These are phyloP conservation scores for Rubus idaeus DNA, from an alignment of 306 rosid genomes.

Conservation along the genomic window DNA sequence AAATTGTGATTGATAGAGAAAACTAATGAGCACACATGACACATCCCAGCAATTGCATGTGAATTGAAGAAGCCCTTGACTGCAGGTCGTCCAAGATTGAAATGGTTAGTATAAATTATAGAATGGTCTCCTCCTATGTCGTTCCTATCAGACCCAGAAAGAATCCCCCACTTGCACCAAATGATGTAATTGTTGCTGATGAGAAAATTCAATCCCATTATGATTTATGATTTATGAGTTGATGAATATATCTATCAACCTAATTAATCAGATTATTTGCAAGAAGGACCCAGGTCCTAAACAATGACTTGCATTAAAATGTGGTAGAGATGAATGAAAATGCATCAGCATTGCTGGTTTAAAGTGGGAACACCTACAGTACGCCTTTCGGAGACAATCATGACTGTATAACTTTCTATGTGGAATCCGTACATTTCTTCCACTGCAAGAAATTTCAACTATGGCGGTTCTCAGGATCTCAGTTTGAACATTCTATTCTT, in stretches of 20 bases:
- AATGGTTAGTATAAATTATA: neutral
- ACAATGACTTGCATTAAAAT: neutral
- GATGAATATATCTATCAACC: neutral
- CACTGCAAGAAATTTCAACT: neutral
- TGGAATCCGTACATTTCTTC: neutral
- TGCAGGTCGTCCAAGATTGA: neutral
- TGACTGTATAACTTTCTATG: neutral
- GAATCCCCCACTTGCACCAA: neutral
- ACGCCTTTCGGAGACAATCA: neutral
- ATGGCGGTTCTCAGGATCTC: neutral
- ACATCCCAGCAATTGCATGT: neutral
- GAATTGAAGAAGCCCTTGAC: neutral
- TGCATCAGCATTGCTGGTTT: neutral
- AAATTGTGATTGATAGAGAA: neutral
- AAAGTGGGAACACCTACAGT: neutral
- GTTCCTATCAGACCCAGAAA: conserved; percentile 2
- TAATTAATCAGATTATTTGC: neutral
- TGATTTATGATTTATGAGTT: neutral
- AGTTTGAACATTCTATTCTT: neutral
- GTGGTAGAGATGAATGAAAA: neutral
- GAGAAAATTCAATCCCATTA: neutral
- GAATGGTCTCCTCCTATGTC: neutral
- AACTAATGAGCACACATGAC: neutral
- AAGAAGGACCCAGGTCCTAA: neutral
- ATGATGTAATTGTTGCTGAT: neutral